Conservation (phyloP, 148 eudicot species). For the Mesembryanthemum crystallinum region DNA sequence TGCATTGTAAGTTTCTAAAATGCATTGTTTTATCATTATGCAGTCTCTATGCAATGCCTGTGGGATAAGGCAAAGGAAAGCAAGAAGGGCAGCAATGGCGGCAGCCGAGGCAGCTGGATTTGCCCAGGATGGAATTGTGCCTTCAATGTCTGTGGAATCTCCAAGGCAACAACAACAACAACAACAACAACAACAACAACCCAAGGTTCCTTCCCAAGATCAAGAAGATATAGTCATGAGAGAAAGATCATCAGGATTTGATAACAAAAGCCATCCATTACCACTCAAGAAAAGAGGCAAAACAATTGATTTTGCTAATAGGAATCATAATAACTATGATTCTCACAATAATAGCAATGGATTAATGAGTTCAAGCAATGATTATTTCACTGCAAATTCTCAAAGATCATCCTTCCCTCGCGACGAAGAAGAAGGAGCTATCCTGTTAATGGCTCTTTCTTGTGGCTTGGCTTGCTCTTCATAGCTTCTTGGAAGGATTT, state of each 20-base stretch:
- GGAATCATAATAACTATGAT: not conserved
- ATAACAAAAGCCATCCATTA: conserved; percentile 21
- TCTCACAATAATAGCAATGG: not conserved
- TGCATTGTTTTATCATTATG: too few relatives aligned
- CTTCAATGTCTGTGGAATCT: conserved; percentile 6
- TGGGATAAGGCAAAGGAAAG: conserved; percentile 60
- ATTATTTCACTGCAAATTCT: conserved; percentile 8
- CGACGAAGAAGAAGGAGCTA: conserved; percentile 66
- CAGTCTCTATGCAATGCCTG: conserved; percentile 69
- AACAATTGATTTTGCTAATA: conserved; percentile 17
- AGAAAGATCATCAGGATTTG: not conserved
- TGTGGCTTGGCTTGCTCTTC: conserved; percentile 45
- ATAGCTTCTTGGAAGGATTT: not conserved
- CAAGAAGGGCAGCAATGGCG: conserved; percentile 46
- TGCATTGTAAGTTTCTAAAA: too few relatives aligned
- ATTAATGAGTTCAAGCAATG: conserved; percentile 22
- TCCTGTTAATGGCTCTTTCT: conserved; percentile 57
- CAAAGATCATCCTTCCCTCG: conserved; percentile 34
- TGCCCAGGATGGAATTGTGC: not conserved
- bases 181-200: too few relatives aligned
- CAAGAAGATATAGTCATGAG: conserved; percentile 12
- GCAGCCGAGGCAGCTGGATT: conserved; percentile 31
- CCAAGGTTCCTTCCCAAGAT: conserved; percentile 15
- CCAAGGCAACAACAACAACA: conserved; percentile 1
- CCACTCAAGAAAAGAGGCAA: conserved; percentile 37